Conservation (phyloP, 306 rosid species). For the Castanospermum australe region DNA sequence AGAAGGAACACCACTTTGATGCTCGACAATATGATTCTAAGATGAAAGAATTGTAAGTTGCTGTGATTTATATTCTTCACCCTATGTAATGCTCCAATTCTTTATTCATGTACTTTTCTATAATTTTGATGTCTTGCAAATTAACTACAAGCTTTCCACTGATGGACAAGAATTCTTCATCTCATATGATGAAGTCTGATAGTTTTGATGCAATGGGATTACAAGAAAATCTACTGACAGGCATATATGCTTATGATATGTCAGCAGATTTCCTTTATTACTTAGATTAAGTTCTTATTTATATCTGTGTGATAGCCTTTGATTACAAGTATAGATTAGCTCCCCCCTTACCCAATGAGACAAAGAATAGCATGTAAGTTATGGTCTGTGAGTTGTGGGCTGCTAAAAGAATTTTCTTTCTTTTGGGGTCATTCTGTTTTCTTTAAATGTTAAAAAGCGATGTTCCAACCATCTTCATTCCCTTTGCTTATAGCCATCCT, state of each 20-base stretch:
- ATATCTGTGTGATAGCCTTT: too few species aligned
- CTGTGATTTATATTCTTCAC: not conserved
- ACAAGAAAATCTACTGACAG: conserved; percentile 66
- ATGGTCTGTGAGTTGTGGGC: too few species aligned
- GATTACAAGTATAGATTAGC: too few species aligned
- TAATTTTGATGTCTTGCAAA: not conserved
- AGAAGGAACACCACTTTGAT: conserved; percentile 71
- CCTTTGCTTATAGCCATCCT: too few species aligned
- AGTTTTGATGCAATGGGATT: conserved; percentile 66
- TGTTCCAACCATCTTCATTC: too few species aligned
- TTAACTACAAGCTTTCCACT: conserved; percentile 39
- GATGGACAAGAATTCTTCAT: conserved; percentile 73
- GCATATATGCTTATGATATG: conserved; percentile 70
- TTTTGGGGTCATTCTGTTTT: too few species aligned
- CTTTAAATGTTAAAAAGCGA: too few species aligned
- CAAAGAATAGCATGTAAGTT: too few species aligned
- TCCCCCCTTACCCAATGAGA: too few species aligned
- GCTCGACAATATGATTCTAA: too few species aligned
- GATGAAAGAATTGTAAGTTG: conserved; percentile 60
- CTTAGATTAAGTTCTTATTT: not conserved
- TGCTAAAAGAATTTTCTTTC: too few species aligned
- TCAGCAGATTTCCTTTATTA: not conserved
- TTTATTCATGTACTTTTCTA: not conserved
- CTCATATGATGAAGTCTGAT: conserved; percentile 62
- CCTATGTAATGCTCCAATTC: not conserved